Conservation (phyloP, 1,139 yeast species). For the Lodderomyces parapsilosis region DNA sequence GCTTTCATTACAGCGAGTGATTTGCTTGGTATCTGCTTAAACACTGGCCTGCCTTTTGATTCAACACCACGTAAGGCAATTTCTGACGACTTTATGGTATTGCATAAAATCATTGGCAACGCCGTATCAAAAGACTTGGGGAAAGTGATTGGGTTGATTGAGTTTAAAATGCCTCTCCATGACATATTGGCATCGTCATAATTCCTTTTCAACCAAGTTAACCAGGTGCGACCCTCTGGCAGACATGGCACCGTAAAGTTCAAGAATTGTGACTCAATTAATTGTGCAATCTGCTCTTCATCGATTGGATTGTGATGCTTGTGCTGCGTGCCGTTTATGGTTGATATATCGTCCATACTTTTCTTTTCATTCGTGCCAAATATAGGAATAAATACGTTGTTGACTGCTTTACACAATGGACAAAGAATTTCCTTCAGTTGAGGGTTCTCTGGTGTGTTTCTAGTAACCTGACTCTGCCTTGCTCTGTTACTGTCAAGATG, state of each 20-base stretch:
- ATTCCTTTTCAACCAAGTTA: not conserved
- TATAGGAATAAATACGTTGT: constrained; percentile 80
- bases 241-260: not conserved
- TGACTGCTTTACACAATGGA: constrained; percentile 86
- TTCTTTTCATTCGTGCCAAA: constrained; percentile 32
- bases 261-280: not conserved
- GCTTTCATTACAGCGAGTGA: constrained; percentile 57
- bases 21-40: constrained; percentile 62
- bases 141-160: constrained; percentile 36
- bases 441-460: constrained; percentile 76
- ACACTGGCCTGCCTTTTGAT: constrained; percentile 38
- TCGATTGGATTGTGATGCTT: not conserved
- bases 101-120: constrained; percentile 39
- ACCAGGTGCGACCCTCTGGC: not conserved
- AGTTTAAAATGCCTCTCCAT: constrained; percentile 6
- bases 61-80: constrained; percentile 61
- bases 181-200: not conserved
- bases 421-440: constrained; percentile 77
- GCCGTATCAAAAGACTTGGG: constrained; percentile 42
- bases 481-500: constrained; percentile 54
- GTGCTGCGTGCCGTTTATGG: not conserved
- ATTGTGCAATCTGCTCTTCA: not conserved
- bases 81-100: constrained; percentile 64
- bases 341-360: not conserved
- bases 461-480: constrained; percentile 70